Percentiles rank a stretch among this genome's conserved stretches.
These are phyloP conservation scores for Umbelopsis vinacea DNA, from an alignment of 192 early-diverging fungal genomes.

Conservation along the genomic window DNA sequence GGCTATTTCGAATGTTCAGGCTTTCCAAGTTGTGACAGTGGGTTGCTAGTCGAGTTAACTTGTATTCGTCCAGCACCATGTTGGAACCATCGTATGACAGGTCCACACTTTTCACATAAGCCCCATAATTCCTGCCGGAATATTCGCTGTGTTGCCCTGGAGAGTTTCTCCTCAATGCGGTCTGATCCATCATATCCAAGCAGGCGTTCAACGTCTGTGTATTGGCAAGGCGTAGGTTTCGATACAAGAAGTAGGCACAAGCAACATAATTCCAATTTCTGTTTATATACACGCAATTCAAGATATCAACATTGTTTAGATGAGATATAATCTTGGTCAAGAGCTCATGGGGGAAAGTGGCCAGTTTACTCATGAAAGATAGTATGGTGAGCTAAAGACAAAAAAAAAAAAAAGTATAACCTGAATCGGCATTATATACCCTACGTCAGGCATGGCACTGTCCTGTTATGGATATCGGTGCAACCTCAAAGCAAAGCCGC, in stretches of 20 bases:
- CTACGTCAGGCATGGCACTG: too few species aligned
- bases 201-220: neutral
- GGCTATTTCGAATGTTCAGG: constrained; percentile 5
- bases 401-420: neutral
- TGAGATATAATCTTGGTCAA: neutral
- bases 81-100: constrained; percentile 4
- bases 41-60: neutral
- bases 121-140: neutral
- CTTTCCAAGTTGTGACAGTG: constrained; percentile 15
- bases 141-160: neutral
- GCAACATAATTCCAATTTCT: constrained; percentile 15
- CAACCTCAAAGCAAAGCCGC: too few species aligned
- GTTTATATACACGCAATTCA: constrained; percentile 1
- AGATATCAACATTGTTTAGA: neutral
- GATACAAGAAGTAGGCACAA: constrained; percentile 13
- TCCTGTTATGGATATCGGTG: too few species aligned
- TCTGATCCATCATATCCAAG: constrained; percentile 6
- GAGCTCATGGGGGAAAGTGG: constrained; percentile 13
- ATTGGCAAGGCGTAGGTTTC: constrained; percentile 4
- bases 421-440: neutral
- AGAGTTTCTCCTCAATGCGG: neutral
- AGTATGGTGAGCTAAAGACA: neutral
- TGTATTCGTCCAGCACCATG: neutral
- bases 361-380: neutral
- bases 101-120: constrained; percentile 2